Evolutionary conservation across 192 early-diverging fungal species (phyloP).

Genomic region (Paraglomus brasilianum): DNA sequence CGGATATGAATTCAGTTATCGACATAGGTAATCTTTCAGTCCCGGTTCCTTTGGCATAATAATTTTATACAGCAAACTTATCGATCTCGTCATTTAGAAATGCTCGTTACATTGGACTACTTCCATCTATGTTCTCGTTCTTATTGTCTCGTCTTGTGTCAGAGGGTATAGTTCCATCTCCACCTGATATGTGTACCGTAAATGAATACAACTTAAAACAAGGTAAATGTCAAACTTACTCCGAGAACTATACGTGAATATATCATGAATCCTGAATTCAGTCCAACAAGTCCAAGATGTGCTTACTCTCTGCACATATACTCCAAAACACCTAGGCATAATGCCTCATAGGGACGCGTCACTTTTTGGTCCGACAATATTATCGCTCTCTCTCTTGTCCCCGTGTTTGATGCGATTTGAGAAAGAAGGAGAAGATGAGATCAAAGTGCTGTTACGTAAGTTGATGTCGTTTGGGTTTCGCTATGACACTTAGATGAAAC

Average conservation of each 20-base stretch:
- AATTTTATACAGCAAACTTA: not conserved
- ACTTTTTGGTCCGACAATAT: slow-evolving; percentile 62
- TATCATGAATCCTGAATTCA: slow-evolving; percentile 30
- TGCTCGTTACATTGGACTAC: too few relatives aligned
- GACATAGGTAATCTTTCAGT: slow-evolving; percentile 45
- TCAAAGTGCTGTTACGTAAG: slow-evolving; percentile 46
- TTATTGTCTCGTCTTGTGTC: slow-evolving; percentile 16
- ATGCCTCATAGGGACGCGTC: slow-evolving; percentile 52
- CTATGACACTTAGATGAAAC: too few relatives aligned
- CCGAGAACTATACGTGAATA: too few relatives aligned
- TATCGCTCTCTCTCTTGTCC: slow-evolving; percentile 60
- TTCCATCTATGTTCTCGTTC: not conserved
- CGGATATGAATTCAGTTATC: slow-evolving; percentile 64
- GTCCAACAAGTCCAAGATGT: too few relatives aligned
- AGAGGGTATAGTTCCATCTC: slow-evolving; percentile 37
- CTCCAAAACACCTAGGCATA: too few relatives aligned
- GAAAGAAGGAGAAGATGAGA: slow-evolving; percentile 33
- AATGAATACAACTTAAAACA: slow-evolving; percentile 71
- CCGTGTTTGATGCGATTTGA: slow-evolving; percentile 67
- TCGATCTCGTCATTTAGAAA: too few relatives aligned
- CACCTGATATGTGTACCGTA: slow-evolving; percentile 55
- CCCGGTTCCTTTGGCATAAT: not conserved
- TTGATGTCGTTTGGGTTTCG: not conserved
- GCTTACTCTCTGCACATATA: too few relatives aligned
- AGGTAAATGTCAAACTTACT: slow-evolving; percentile 56